Evolutionary conservation across 2,329 filamentous ascomycete species (phyloP).

Genomic region (Aschersonia sp.): DNA sequence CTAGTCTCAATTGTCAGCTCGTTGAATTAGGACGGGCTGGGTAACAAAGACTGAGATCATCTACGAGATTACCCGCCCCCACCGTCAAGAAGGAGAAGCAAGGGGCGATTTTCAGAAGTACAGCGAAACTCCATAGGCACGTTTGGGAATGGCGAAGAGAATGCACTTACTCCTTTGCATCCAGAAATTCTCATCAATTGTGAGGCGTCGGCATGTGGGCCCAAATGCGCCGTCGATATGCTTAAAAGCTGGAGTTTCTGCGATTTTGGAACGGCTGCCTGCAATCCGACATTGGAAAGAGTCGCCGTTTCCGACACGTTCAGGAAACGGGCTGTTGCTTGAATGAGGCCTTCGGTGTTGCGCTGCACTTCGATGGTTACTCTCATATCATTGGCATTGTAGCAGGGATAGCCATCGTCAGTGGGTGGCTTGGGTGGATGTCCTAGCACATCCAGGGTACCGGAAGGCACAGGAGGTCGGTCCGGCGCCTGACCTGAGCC

Average conservation of each 20-base stretch:
- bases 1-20: constrained; percentile 29
- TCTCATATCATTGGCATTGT: constrained; percentile 72
- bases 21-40: no score
- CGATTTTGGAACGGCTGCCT: constrained; percentile 91
- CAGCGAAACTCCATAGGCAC: no score
- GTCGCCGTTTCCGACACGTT: constrained; percentile 54
- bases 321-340: constrained; percentile 71
- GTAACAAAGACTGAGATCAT: no score
- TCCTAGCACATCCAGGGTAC: constrained; percentile 34
- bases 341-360: constrained; percentile 63
- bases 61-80: no score
- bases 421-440: constrained; percentile 27
- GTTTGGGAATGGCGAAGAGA: neutral
- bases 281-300: constrained; percentile 66
- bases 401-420: constrained; percentile 49
- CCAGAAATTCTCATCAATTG: constrained; percentile 82
- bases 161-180: constrained; percentile 65
- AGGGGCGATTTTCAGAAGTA: no score
- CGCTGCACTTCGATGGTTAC: constrained; percentile 76
- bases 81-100: no score
- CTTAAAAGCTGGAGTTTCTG: constrained; percentile 87
- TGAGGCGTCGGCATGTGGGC: constrained; percentile 66
- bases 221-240: constrained; percentile 70
- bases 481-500: constrained; percentile 21
- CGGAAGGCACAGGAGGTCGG: constrained; percentile 22